A percentile compares a stretch with the other conserved stretches of the same genome.
These are phyloP conservation scores for Penicillium goetzii DNA, from an alignment of 495 filamentous ascomycete species.

Conservation along the genomic window DNA sequence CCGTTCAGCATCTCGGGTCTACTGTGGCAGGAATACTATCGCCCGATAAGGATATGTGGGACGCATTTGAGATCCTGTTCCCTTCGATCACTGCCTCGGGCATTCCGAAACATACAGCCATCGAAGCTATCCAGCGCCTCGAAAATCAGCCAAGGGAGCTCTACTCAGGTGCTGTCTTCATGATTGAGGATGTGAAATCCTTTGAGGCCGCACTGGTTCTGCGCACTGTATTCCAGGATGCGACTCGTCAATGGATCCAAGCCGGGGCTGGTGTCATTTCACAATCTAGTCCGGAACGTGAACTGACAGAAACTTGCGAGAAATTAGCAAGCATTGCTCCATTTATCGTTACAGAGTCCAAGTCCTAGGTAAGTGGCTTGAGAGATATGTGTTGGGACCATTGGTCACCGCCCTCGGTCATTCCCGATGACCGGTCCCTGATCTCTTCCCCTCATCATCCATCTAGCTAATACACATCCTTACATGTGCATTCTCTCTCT, in stretches of 20 bases:
- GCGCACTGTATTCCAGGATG: conserved; percentile 26
- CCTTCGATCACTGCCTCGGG: conserved; percentile 28
- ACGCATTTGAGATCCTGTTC: conserved; percentile 23
- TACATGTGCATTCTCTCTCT: too few relatives aligned
- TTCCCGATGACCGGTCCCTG: too few relatives aligned
- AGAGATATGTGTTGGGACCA: too few relatives aligned
- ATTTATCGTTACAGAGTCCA: conserved; percentile 13
- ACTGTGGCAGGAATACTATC: conserved; percentile 20
- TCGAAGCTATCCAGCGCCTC: conserved; percentile 23
- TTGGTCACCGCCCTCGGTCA: too few relatives aligned
- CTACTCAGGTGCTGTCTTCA: conserved; percentile 27
- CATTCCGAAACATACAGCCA: conserved; percentile 21
- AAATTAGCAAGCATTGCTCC: conserved; percentile 26
- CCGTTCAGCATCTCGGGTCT: conserved; percentile 29
- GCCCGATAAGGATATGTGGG: conserved; percentile 21
- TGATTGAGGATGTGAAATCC: conserved; percentile 15
- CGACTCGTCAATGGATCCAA: conserved; percentile 21
- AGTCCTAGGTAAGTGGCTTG: not conserved
- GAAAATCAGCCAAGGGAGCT: conserved; percentile 22
- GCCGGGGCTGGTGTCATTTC: conserved; percentile 27
- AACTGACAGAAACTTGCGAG: conserved; percentile 16
- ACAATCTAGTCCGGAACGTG: conserved; percentile 22
- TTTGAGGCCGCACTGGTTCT: conserved; percentile 26
- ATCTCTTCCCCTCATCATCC: too few relatives aligned
- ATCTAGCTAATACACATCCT: too few relatives aligned